Evolutionary conservation across 768 basidiomycete genomes (phyloP).

Genomic region (Clitopilus hobsonii): DNA sequence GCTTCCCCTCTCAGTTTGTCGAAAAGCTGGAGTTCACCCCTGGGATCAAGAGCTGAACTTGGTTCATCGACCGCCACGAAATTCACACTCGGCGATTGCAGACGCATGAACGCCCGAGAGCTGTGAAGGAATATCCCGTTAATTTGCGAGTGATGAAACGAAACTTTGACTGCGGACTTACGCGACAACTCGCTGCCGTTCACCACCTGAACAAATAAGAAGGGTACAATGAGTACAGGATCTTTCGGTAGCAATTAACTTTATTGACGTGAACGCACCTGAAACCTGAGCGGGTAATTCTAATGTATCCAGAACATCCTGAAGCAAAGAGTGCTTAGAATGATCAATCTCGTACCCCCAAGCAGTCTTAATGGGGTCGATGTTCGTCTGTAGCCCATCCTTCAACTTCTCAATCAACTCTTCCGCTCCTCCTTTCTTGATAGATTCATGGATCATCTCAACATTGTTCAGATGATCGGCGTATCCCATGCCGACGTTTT

Average conservation of each 20-base stretch:
- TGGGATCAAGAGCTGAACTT: slow-evolving; percentile 40
- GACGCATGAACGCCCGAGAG: slow-evolving; percentile 25
- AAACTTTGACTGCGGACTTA: neutral
- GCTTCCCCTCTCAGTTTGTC: slow-evolving; percentile 22
- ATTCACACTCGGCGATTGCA: slow-evolving; percentile 21
- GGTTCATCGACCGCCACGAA: slow-evolving; percentile 46
- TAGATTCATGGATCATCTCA: slow-evolving; percentile 22
- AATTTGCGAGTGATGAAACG: too few relatives aligned
- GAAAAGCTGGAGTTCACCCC: slow-evolving; percentile 35
- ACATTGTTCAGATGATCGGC: slow-evolving; percentile 10
- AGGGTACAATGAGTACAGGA: too few relatives aligned
- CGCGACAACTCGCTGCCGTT: slow-evolving; percentile 1
- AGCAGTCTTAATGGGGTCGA: slow-evolving; percentile 10
- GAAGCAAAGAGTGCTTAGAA: slow-evolving; percentile 13
- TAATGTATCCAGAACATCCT: slow-evolving; percentile 11
- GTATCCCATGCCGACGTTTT: slow-evolving; percentile 33
- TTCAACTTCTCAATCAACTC: slow-evolving; percentile 14
- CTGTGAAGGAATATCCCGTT: too few relatives aligned
- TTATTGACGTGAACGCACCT: neutral
- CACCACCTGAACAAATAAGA: slow-evolving; percentile 7
- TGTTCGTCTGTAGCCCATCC: slow-evolving; percentile 13
- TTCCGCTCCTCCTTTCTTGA: slow-evolving; percentile 22
- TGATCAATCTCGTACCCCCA: slow-evolving; percentile 9
- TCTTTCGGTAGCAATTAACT: too few relatives aligned
- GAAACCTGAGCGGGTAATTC: slow-evolving; percentile 1